Evolutionary conservation across 2,329 filamentous ascomycete species (phyloP).

Genomic region (Aspergillus pseudoterreus): DNA sequence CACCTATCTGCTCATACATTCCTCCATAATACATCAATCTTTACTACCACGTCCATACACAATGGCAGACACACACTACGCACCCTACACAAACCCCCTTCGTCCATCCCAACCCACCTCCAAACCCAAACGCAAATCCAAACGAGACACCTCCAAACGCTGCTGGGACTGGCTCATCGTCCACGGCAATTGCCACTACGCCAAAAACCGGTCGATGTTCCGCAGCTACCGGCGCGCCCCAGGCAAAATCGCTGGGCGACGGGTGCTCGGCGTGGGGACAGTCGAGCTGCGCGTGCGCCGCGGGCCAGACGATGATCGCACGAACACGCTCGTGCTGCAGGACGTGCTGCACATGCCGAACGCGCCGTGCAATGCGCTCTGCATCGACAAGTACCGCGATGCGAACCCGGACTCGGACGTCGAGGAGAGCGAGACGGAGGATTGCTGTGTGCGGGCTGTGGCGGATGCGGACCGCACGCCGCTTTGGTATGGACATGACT

Average conservation of each 20-base stretch:
- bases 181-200: constrained; percentile 17
- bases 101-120: background rate
- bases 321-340: constrained; percentile 11
- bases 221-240: constrained; percentile 17
- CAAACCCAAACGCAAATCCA: background rate
- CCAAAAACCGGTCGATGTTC: constrained; percentile 20
- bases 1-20: too few relatives aligned
- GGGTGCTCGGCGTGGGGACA: constrained; percentile 17
- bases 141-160: constrained; percentile 3
- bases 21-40: too few relatives aligned
- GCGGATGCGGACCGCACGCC: background rate
- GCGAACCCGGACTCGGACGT: constrained; percentile 6
- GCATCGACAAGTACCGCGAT: constrained; percentile 10
- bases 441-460: too few relatives aligned
- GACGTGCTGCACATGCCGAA: constrained; percentile 20
- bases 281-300: constrained; percentile 16
- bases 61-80: background rate
- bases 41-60: background rate
- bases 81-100: background rate
- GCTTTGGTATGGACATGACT: constrained; percentile 14
- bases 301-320: constrained; percentile 7
- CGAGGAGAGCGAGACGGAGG: constrained; percentile 1
- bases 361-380: constrained; percentile 18
- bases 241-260: constrained; percentile 11
- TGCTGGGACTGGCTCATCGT: constrained; percentile 21